phyloP scores from a whole-genome alignment of 768 basidiomycete species.

The Kwoniella dendrophila region DNA sequence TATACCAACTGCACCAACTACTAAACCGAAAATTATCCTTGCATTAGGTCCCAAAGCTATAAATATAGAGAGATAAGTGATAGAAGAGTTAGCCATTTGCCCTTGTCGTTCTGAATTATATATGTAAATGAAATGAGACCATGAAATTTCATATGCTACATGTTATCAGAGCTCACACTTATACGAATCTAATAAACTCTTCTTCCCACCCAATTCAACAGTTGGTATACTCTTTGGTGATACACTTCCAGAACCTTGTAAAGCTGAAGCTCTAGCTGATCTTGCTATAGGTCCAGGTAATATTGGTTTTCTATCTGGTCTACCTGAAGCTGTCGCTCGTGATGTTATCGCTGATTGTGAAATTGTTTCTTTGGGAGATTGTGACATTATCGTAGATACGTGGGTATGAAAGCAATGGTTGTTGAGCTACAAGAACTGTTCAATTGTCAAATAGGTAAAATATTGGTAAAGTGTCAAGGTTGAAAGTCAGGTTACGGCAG shows the following conservation, averaged over 20 bases:
- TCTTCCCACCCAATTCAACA: constrained; percentile 1
- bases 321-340: too few species aligned
- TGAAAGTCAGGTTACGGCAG: too few species aligned
- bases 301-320: constrained; percentile 13
- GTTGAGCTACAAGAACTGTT: too few species aligned
- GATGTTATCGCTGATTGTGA: too few species aligned
- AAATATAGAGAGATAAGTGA: not conserved
- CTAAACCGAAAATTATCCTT: constrained; percentile 13
- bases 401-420: too few species aligned
- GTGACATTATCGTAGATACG: too few species aligned
- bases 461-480: too few species aligned
- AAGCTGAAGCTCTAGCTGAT: constrained; percentile 8
- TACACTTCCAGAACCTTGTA: not conserved
- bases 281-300: constrained; percentile 10
- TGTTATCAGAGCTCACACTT: not conserved
- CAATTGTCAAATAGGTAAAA: too few species aligned
- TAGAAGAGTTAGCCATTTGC: not conserved
- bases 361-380: too few species aligned
- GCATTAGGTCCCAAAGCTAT: constrained; percentile 15
- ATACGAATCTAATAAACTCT: constrained; percentile 15
- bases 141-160: not conserved
- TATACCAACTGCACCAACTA: constrained; percentile 9
- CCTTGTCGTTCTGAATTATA: not conserved
- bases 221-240: not conserved
- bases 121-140: not conserved